Evolutionary conservation across 345 rosid genomes (phyloP).

Genomic region (Psidium guajava): DNA sequence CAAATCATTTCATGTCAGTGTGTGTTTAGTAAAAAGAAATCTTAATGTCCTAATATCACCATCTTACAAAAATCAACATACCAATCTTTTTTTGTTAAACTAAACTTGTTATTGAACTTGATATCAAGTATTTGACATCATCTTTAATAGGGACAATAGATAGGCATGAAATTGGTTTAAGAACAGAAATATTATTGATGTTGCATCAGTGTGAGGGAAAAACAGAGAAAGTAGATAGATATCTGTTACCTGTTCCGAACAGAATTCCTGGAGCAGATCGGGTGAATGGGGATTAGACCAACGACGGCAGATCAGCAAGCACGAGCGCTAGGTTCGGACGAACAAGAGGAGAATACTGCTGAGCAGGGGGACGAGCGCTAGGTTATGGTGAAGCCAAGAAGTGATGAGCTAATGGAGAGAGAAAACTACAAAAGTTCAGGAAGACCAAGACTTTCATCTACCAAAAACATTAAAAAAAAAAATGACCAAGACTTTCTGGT

Average conservation of each 20-base stretch:
- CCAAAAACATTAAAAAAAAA: too few species aligned
- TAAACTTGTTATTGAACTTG: too few species aligned
- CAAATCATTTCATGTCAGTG: too few species aligned
- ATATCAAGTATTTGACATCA: not conserved
- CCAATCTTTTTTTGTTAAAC: too few species aligned
- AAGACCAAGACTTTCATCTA: not conserved
- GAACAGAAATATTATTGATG: not conserved
- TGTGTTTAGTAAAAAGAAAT: too few species aligned
- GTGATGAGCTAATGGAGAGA: not conserved
- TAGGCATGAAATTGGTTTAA: not conserved
- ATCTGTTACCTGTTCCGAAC: not conserved
- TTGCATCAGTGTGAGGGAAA: not conserved
- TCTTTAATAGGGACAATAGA: not conserved
- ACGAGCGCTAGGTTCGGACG: not conserved
- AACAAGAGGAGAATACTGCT: not conserved
- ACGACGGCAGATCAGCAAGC: not conserved
- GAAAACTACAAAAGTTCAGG: not conserved
- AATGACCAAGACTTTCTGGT: not conserved
- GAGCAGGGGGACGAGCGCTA: too few species aligned
- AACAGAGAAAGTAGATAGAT: not conserved
- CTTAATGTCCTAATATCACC: not conserved
- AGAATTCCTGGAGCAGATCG: not conserved
- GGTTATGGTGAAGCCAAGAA: not conserved
- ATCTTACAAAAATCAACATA: too few species aligned
- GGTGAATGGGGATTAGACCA: not conserved